Base-by-base conservation (phyloP, 2,329 filamentous ascomycete species). In the Beauveria sp. region DNA sequence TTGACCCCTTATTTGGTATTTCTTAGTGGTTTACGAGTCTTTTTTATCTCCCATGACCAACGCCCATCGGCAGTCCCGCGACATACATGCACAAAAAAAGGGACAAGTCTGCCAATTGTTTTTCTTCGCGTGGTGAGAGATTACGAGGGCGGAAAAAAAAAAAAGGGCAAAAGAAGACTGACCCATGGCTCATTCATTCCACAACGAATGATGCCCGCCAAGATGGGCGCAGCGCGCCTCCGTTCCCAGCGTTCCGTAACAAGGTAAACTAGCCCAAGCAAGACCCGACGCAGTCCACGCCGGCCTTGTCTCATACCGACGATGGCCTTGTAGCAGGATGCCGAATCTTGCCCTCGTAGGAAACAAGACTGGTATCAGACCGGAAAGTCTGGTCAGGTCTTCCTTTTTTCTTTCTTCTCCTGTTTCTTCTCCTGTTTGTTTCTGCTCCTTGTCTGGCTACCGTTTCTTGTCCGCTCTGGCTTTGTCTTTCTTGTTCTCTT, bases 331-430 rank as follows among this genome's bases (percentile, higher is more conserved):
- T 46, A 40, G 22, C 46, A 45, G 42, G 28, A 16, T 18, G 26
- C 9, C 18, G 42, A 20, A 12, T 42, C 16, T 34, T 10, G 30
- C 18, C 42, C 14, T 45, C 14, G 47, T 12, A 59, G 20, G 57
- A 59, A 59, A 59, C 57, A 30, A 59, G 45, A 18, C 38, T 52
- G 40, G 57, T 53, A 52, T 59, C 57, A 59, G 57, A 18, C 43
- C 42, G 10, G 7, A 20, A 7, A 6, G 16, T 30, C 55, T 38
- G 26, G 7, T 10, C 24, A 20, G 47, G n/a, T 26, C 26, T 14
- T 30, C 2, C 10, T 5, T 20, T 26, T 30, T 30, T 3, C 8
- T 16, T 30, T 16, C 26, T 50, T 14, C 46, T 24, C 46, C 14
- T n/a, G 46, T 24, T 28, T 24, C 26, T 16, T 24, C 22, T 47